phyloP scores from a whole-genome alignment of 495 filamentous ascomycete genomes.

The Hypoxylon cercidicola region DNA sequence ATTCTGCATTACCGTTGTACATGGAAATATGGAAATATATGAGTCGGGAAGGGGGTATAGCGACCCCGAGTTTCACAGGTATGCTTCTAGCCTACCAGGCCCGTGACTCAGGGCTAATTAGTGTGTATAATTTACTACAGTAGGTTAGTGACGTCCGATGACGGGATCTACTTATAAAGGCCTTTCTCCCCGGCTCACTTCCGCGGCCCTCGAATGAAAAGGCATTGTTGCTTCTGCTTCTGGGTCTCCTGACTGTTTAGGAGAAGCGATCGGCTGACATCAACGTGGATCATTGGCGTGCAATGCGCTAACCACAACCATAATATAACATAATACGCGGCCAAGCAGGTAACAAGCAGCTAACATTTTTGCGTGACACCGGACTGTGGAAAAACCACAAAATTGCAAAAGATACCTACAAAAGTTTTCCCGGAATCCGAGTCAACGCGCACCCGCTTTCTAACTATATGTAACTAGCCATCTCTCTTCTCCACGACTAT shows the following conservation, averaged over 20 bases:
- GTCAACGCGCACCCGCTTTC: conserved; percentile 20
- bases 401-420: conserved; percentile 1
- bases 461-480: conserved; percentile 22
- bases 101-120: conserved; percentile 27
- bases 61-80: too few species aligned
- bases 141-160: conserved; percentile 29
- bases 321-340: too few species aligned
- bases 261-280: conserved; percentile 30
- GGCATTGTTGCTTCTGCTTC: not conserved
- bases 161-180: conserved; percentile 28
- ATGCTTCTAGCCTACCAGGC: not conserved
- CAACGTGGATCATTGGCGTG: conserved; percentile 14
- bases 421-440: conserved; percentile 32
- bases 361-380: not conserved
- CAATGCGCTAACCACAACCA: conserved; percentile 23
- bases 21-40: too few species aligned
- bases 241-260: conserved; percentile 29
- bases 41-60: too few species aligned
- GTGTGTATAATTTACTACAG: not conserved
- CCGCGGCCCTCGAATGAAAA: conserved; percentile 22
- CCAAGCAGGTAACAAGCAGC: too few species aligned
- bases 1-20: too few species aligned
- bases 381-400: conserved; percentile 1
- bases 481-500: conserved; percentile 5
- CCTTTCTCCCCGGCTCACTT: not conserved